phyloP scores from a whole-genome alignment of 345 rosid genomes.

The Salix dunnii region DNA sequence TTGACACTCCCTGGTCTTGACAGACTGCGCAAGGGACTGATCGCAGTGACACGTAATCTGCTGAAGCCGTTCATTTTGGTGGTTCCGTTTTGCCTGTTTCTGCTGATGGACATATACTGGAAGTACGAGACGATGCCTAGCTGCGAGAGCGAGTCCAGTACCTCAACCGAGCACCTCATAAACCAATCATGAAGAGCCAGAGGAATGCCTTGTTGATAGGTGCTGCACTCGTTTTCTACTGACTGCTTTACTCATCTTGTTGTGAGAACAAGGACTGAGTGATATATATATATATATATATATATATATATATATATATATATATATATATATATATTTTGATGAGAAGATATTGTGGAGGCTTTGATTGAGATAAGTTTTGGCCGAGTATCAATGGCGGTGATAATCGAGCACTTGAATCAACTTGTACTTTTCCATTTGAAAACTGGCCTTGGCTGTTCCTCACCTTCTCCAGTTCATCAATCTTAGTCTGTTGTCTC shows the following conservation, averaged over 20 bases:
- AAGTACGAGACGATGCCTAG: constrained; percentile 30
- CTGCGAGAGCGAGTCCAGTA: constrained; percentile 23
- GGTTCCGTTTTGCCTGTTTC: constrained; percentile 31
- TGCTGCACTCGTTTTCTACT: constrained; percentile 28
- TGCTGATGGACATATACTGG: constrained; percentile 35
- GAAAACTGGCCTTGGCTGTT: too few species aligned
- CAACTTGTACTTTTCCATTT: too few species aligned
- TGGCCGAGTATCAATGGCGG: too few species aligned
- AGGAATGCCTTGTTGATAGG: constrained; percentile 30
- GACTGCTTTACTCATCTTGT: constrained; percentile 31
- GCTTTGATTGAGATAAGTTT: too few species aligned
- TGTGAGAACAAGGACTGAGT: neutral
- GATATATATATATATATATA: too few species aligned
- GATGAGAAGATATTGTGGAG: too few species aligned
- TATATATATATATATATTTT: too few species aligned
- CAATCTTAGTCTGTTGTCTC: too few species aligned
- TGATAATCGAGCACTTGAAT: too few species aligned
- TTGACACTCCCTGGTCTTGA: constrained; percentile 33
- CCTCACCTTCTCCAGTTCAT: too few species aligned
- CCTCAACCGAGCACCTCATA: constrained; percentile 30
- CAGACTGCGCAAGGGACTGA: constrained; percentile 22
- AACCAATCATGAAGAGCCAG: constrained; percentile 38
- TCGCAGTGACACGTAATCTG: constrained; percentile 31
- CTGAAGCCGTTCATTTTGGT: constrained; percentile 35
- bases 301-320: too few species aligned